Conservation (phyloP, 192 early-diverging fungal genomes). For the Chytriomyces confervae region DNA sequence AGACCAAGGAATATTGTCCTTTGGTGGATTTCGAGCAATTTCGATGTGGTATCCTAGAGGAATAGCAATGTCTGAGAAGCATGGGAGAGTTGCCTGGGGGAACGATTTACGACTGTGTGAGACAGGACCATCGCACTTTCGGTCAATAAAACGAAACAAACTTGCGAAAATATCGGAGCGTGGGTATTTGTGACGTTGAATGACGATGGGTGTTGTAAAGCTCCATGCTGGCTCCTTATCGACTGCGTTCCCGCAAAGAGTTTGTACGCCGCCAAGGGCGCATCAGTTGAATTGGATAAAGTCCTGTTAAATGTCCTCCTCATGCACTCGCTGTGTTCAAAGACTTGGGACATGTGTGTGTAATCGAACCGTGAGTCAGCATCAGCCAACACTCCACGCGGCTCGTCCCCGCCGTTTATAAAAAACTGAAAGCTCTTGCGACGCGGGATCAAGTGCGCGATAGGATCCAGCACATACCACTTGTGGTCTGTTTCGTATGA, state of each 20-base stretch:
- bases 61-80: slow-evolving; percentile 9
- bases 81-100: background rate
- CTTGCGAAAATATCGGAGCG: slow-evolving; percentile 1
- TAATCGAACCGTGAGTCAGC: background rate
- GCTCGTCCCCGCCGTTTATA: background rate
- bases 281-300: too few relatives aligned
- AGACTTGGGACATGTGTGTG: background rate
- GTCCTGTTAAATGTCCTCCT: too few relatives aligned
- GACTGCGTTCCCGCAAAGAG: background rate
- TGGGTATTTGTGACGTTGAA: background rate
- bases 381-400: background rate
- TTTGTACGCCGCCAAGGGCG: background rate
- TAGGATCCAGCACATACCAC: background rate
- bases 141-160: background rate
- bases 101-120: background rate
- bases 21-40: background rate
- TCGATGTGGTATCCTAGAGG: background rate
- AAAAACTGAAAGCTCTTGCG: background rate
- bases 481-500: too few relatives aligned
- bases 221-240: background rate
- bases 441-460: background rate
- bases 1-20: slow-evolving; percentile 7
- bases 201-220: background rate
- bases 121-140: slow-evolving; percentile 1
- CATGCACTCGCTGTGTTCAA: background rate